These are phyloP conservation scores for Coemansia umbellata DNA, from an alignment of 192 early-diverging fungal species.

Conservation along the genomic window DNA sequence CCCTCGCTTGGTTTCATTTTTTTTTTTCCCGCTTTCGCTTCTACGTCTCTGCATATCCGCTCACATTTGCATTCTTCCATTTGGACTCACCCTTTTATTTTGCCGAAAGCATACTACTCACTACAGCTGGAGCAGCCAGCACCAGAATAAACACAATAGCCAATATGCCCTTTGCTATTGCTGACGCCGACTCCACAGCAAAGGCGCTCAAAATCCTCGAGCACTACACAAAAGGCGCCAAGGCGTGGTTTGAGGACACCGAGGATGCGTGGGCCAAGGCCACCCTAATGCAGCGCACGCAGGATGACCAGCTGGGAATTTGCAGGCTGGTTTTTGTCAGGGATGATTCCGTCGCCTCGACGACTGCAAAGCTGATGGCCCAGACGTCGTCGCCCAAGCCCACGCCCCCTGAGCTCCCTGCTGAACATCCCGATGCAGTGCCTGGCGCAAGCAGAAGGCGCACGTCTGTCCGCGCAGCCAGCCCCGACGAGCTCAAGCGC, in stretches of 20 bases:
- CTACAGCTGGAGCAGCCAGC: too few relatives aligned
- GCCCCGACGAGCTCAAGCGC: conserved; percentile 32
- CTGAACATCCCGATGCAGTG: background rate
- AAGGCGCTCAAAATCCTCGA: conserved; percentile 55
- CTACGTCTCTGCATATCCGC: conserved; percentile 1
- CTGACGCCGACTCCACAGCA: conserved; percentile 30
- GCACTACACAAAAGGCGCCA: conserved; percentile 66
- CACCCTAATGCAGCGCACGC: conserved; percentile 40
- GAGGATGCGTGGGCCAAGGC: conserved; percentile 83
- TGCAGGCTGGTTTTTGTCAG: conserved; percentile 41
- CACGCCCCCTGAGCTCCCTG: conserved; percentile 3
- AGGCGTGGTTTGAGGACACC: conserved; percentile 87
- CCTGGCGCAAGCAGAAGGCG: background rate
- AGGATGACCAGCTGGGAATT: conserved; percentile 34
- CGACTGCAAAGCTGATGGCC: conserved; percentile 35
- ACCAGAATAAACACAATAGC: background rate
- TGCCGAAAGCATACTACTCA: too few relatives aligned
- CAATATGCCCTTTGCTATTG: conserved; percentile 26
- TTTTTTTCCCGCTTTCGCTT: conserved; percentile 3
- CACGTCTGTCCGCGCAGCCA: conserved; percentile 22
- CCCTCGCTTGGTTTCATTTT: background rate
- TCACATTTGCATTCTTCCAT: too few relatives aligned
- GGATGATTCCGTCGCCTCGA: conserved; percentile 28
- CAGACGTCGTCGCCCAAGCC: conserved; percentile 24
- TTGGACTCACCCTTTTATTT: too few relatives aligned